A percentile compares a stretch with the other conserved stretches of the same genome.
Conservation (phyloP, 2,329 filamentous ascomycete species). For the Trichothecium sympodiale region DNA sequence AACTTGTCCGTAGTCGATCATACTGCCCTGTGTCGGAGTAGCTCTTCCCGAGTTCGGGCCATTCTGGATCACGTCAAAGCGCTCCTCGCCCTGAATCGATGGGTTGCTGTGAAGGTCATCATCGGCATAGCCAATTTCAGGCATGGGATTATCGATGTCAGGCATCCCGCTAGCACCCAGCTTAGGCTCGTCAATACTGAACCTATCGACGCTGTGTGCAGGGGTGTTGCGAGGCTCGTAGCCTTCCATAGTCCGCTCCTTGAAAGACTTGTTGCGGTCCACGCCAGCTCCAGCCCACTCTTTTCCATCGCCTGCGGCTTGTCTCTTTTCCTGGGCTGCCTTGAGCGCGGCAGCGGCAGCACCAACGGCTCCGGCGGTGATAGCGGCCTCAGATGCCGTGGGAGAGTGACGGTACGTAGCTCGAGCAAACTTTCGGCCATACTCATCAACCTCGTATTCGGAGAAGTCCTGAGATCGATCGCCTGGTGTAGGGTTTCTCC, state of each 20-base stretch:
- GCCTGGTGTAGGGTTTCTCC: conserved; percentile 28
- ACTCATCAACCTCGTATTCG: conserved; percentile 48
- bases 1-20: conserved; percentile 13
- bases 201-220: conserved; percentile 46
- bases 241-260: conserved; percentile 49
- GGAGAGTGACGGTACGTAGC: conserved; percentile 36
- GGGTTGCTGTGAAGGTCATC: conserved; percentile 75
- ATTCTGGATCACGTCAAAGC: conserved; percentile 50
- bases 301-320: conserved; percentile 22
- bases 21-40: conserved; percentile 31
- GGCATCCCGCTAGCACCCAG: conserved; percentile 63
- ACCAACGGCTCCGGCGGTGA: conserved; percentile 44
- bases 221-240: conserved; percentile 44
- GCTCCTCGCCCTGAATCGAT: conserved; percentile 56
- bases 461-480: conserved; percentile 34
- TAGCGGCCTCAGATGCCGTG: conserved; percentile 45
- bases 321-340: conserved; percentile 35
- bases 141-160: conserved; percentile 57
- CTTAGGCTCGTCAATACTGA: conserved; percentile 43
- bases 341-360: conserved; percentile 41
- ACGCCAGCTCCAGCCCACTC: conserved; percentile 39
- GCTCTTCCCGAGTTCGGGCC: conserved; percentile 45
- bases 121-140: conserved; percentile 59
- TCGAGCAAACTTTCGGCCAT: conserved; percentile 42
- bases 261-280: conserved; percentile 52